Evolutionary conservation across 495 filamentous ascomycete species (phyloP), one percentile per base, ranked within the genome.

Genomic region (Parachaetomium inaequale): DNA sequence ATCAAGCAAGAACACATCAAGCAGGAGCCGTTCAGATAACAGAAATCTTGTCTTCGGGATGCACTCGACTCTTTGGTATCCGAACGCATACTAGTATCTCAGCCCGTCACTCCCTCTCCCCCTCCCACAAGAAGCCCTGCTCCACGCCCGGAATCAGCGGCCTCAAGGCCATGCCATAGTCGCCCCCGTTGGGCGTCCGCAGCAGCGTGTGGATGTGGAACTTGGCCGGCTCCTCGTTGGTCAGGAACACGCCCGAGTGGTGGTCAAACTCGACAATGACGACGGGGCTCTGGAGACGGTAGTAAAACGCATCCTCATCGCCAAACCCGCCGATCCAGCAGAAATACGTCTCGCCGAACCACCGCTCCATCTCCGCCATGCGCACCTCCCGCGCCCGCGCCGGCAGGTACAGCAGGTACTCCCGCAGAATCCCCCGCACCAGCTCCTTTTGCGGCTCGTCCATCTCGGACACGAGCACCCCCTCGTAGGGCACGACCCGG

Each of bases 211-310:
- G 89, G 38, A 88, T 87, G 70, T 91, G 88, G 64, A 88, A 92
- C 75, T 88, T 89, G 62, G 85, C 85, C 15, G 89, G 88, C 70
- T 85, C 79, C 63, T 80, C 78, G 65, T 91, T 92, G 1, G 81
- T 84, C 72, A 92, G 74, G 64, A 90, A 92, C 11, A 91, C 88
- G 4, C 88, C 89, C 11, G 85, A 89, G 68, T 93, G 89, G 67
- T 89, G 87, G 68, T 93, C 89, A 71, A 93, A 88, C 79, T 92
- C 89, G 51, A 86, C 75, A 36, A 91, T 72, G 15, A 89, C 75
- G 1, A 91, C 86, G 0, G 88, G 88, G 64, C 82, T 89, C 73
- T 91, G 88, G 19, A 93, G 80, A 4, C 88, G 80, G 66, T 85
- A 93, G 68, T 93, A 92, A 66, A 89, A 92, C 7, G 88, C 78